Conservation (phyloP, 1,139 yeast genomes). For the Pichia sp. region DNA sequence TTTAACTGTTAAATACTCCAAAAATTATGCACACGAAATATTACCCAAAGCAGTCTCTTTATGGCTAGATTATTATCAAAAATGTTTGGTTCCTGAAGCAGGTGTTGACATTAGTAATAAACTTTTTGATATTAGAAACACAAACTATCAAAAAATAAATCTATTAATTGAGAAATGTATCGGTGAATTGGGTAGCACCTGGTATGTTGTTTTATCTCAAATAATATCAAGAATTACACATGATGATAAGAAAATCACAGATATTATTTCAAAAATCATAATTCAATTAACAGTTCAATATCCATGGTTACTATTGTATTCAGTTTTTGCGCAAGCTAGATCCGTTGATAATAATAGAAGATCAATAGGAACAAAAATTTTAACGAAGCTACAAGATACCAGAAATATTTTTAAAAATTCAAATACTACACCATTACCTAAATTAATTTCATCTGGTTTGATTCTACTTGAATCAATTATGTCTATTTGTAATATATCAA, state of each 20-base stretch:
- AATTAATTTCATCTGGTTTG: conserved; percentile 15
- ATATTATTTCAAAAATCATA: conserved; percentile 51
- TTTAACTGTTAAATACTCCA: conserved; percentile 54
- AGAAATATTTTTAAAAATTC: neutral
- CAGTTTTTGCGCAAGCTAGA: conserved; percentile 63
- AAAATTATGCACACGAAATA: conserved; percentile 50
- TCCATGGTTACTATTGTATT: conserved; percentile 85
- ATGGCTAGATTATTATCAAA: conserved; percentile 80
- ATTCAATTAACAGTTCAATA: conserved; percentile 53
- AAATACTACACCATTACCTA: conserved; percentile 1
- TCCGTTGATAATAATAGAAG: conserved; percentile 58
- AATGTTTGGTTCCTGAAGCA: conserved; percentile 31
- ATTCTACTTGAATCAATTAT: conserved; percentile 26
- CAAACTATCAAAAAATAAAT: conserved; percentile 11
- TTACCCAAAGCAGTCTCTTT: conserved; percentile 83
- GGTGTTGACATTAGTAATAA: conserved; percentile 48
- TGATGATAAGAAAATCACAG: conserved; percentile 49
- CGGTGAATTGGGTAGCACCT: conserved; percentile 53
- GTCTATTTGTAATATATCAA: conserved; percentile 21
- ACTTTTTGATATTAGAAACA: conserved; percentile 7
- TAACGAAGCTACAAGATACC: conserved; percentile 28
- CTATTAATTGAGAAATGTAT: conserved; percentile 21
- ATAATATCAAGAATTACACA: conserved; percentile 74
- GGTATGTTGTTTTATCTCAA: conserved; percentile 87
- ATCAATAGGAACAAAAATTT: conserved; percentile 44